A percentile compares a stretch with the other conserved stretches of the same genome.
Evolutionary conservation across 2,329 filamentous ascomycete species (phyloP).

Genomic region (Trichoderma sp.): DNA sequence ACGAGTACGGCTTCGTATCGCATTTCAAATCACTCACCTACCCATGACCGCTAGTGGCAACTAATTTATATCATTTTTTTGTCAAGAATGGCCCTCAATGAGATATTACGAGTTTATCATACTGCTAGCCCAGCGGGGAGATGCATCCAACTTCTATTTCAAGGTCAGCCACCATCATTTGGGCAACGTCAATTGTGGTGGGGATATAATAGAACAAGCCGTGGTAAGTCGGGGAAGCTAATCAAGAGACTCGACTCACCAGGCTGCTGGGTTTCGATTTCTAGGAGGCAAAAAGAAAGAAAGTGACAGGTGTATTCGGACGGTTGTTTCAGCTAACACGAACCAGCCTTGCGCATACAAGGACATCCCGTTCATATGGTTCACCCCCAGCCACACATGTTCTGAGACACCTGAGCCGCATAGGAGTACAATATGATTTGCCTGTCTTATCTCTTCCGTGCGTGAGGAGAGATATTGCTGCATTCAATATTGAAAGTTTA

Average conservation of each 20-base stretch:
- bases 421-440: not conserved
- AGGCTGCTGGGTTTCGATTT: not conserved
- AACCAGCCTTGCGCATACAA: not conserved
- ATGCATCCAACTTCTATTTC: not conserved
- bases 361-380: not conserved
- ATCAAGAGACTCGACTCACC: not conserved
- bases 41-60: not conserved
- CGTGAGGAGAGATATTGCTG: not conserved
- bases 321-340: not conserved
- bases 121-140: not conserved
- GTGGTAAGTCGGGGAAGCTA: not conserved
- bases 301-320: not conserved
- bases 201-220: not conserved
- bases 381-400: not conserved
- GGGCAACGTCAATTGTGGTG: not conserved
- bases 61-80: not conserved
- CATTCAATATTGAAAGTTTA: not conserved
- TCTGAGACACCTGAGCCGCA: not conserved
- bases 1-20: not conserved
- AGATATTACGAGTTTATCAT: not conserved
- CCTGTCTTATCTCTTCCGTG: not conserved
- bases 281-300: not conserved
- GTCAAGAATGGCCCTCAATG: not conserved
- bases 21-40: not conserved
- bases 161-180: not conserved